Evolutionary conservation across 108 stramenopile genomes (phyloP), one percentile per base, ranked within the genome.

Genomic region (Skeletonema grethae): DNA sequence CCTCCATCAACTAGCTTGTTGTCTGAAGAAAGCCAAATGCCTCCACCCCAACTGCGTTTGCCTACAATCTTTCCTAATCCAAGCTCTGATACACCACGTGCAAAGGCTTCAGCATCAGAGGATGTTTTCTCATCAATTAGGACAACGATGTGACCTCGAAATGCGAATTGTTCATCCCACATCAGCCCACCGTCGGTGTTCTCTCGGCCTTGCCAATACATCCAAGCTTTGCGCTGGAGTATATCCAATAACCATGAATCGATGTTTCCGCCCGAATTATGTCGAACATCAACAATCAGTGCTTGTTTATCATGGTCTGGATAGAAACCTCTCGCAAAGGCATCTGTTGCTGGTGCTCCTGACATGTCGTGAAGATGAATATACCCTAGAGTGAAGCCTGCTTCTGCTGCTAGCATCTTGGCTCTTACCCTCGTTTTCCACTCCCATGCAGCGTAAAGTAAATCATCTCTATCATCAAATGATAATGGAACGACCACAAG

Each of bases 41-140:
- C 88, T 16, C 91, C 91, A 15, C 91, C 91, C 91, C 91, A 93
- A 2, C 88, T 90, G n/a, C 91, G 61, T 20, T 76, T 93, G 6
- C 91, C 91, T 43, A 93, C 74, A 4, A 93, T 31, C n/a, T 79
- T 86, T 11, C 91, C 91, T 4, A 93, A 68, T 18, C 87, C 88
- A 60, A 93, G 87, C 48, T 88, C 87, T 11, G 84, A 87, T 29
- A 93, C 84, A 9, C 86, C 91, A 2, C 89, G 77, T 1, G 88
- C 82, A 31, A 93, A 83, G 4, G 86, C 88, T 80, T 93, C 88
- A 16, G 85, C 91, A 65, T 93, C 91, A 57, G 86, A 85, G 1
- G 86, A 73, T 6, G 91, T 88, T 15, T 88, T 71, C 53, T 90
- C 88, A 61, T 93, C 82, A 15, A 93, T 75, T 25, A 93, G 72